Evolutionary conservation across 2,329 filamentous ascomycete species (phyloP).

Genomic region (Arthroderma sp.): DNA sequence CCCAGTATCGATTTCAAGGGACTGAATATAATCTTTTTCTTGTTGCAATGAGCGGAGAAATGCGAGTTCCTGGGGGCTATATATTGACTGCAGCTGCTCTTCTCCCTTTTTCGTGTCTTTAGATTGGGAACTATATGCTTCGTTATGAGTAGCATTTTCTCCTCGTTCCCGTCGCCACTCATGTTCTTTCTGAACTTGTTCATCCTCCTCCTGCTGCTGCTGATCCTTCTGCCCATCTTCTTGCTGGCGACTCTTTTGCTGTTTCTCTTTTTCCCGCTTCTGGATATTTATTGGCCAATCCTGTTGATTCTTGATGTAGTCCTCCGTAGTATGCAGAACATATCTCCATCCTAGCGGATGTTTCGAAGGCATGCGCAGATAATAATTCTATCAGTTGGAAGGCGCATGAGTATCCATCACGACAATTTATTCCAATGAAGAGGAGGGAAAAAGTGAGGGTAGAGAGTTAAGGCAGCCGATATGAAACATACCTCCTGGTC

Average conservation of each 20-base stretch:
- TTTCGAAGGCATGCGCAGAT: slow-evolving; percentile 31
- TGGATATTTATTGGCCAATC: slow-evolving; percentile 37
- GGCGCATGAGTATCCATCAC: not conserved
- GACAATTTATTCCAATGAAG: not conserved
- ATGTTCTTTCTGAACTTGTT: slow-evolving; percentile 13
- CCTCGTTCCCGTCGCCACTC: slow-evolving; percentile 20
- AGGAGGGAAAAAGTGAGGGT: not conserved
- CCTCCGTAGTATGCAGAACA: slow-evolving; percentile 36
- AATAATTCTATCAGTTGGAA: slow-evolving; percentile 27
- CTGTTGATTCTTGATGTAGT: slow-evolving; percentile 37
- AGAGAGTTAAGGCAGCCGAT: too few relatives aligned
- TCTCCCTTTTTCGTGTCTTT: slow-evolving; percentile 18
- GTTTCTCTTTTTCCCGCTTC: slow-evolving; percentile 21
- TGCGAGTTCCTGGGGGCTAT: slow-evolving; percentile 31
- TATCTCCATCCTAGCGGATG: slow-evolving; percentile 38
- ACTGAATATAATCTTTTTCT: slow-evolving; percentile 32
- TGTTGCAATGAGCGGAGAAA: slow-evolving; percentile 30
- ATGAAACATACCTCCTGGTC: slow-evolving; percentile 15
- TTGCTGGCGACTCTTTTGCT: slow-evolving; percentile 14
- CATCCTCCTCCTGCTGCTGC: slow-evolving; percentile 12
- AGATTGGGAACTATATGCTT: slow-evolving; percentile 19
- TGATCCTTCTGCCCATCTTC: slow-evolving; percentile 12
- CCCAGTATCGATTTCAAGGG: slow-evolving; percentile 33
- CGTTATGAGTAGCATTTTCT: slow-evolving; percentile 24
- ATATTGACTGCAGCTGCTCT: slow-evolving; percentile 13